Base-by-base conservation (phyloP, 2,329 filamentous ascomycete genomes). In the Fusarium sp. region DNA sequence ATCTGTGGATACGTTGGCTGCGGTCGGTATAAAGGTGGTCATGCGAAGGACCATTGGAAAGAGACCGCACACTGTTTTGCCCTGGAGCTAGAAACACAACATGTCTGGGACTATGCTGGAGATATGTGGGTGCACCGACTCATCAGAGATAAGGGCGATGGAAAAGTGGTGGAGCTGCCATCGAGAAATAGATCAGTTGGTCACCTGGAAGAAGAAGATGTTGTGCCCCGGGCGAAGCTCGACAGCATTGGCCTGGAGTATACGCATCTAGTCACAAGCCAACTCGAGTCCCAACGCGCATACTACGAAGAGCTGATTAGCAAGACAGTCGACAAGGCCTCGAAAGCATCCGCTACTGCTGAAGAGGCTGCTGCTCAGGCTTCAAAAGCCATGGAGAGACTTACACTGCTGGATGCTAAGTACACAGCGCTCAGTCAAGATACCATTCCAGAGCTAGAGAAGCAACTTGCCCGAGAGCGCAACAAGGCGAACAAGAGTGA, bases 81-180 rank as follows among this genome's bases (percentile, higher is more conserved):
- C 26, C 92, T 99, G 77, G 96, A 99, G 77, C 88, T 98, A 37
- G 89, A 91, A 65, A 97, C 94, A 1, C 95, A 99, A 77, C 91
- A 97, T 72, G 94, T 99, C 2, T 99, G 96, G 96, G 96, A 99
- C 79, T 99, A 99, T 69, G 93, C 92, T 1, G 94, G 93, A 6
- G 96, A 99, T 75, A 92, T 91, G 75, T 99, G 97, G 85, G 96
- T 98, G 48, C 96, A 99, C 79, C 90, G 96, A 11, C 88, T 98
- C 51, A 97, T 99, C 56, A 92, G 97, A 69, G 93, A 94, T 75
- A 97, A 97, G 81, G 90, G 93, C 11, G 94, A 97, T 77, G 93
- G 93, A 24, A 97, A 97, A 78, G 86, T 97, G 5, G 92, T 97
- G 19, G 95, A 98, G 78, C 84, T 97, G n/a, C 93, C 94, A 0